Percentiles rank a stretch among this genome's conserved stretches.
phyloP scores from a whole-genome alignment of 148 eudicot genomes.

The Chenopodium suecicum region DNA sequence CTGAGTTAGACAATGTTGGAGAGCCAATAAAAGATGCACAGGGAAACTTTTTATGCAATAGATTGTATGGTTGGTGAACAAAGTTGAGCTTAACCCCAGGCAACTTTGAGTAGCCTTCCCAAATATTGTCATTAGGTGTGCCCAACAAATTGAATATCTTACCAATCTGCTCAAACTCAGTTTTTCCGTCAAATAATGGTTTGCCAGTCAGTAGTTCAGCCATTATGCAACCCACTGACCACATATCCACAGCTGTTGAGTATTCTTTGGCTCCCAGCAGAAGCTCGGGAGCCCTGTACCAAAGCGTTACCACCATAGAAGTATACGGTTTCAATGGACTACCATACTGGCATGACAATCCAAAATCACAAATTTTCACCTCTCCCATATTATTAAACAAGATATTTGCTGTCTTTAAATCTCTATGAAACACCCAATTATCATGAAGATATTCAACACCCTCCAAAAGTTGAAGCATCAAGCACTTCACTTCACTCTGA shows the following conservation, averaged over 20 bases:
- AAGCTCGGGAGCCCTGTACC: constrained; percentile 98
- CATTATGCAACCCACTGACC: constrained; percentile 96
- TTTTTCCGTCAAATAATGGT: constrained; percentile 74
- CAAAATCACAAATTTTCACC: constrained; percentile 85
- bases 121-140: constrained; percentile 66
- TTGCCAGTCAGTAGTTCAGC: constrained; percentile 65
- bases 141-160: constrained; percentile 77
- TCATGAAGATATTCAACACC: constrained; percentile 82
- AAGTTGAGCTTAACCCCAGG: constrained; percentile 59
- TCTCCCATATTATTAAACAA: constrained; percentile 63
- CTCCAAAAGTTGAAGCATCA: constrained; percentile 79
- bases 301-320: constrained; percentile 74
- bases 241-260: constrained; percentile 90
- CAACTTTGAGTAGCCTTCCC: constrained; percentile 57
- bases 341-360: constrained; percentile 83
- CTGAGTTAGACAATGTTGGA: constrained; percentile 51
- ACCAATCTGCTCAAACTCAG: constrained; percentile 62
- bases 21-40: constrained; percentile 50
- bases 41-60: constrained; percentile 53
- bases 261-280: constrained; percentile 72
- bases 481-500: constrained; percentile 78
- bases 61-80: constrained; percentile 49
- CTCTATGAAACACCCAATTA: constrained; percentile 86
- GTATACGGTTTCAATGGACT: constrained; percentile 76
- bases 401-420: constrained; percentile 85